Base-by-base conservation (phyloP, 768 basidiomycete species). In the Leccinum broughii region DNA sequence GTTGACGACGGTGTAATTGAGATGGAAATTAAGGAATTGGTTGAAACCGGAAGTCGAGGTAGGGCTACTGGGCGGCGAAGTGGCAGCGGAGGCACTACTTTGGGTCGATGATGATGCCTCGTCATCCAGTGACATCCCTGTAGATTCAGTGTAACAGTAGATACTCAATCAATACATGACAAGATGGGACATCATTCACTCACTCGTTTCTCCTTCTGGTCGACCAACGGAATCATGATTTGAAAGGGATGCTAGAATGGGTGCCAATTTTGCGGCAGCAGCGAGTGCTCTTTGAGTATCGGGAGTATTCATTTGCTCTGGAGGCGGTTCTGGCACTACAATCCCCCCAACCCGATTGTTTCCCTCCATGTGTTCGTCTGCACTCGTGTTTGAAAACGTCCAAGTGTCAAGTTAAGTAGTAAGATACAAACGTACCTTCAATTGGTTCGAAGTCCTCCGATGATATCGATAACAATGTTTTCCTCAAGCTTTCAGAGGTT, bases 401-500 rank as follows among this genome's bases (percentile, higher is more conserved):
- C 22, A 6, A 6, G 2, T 11, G 26, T 28, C 26, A 28, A 1
- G 26, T 5, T 28, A 28, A 28, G 26, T 28, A 28, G 4, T 28
- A 28, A 28, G 26, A 28, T 8, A 7, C 26, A 28, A 0, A 30
- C 30, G 4, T 55, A 62, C 61, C 15, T 51, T 54, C 51, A 11
- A 56, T 52, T 15, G 37, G 32, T 15, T 24, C 39, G 10, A 64
- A 2, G 3, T 64, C 9, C 1, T 17, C 26, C 3, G 46, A 13
- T 17, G 24, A 24, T 0, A 41, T 39, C 0, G 61, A 64, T 15
- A 64, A 6, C 3, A 59, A 32, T 0, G 9, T 3, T 37, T 57
- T 64, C 24, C 49, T 59, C 22, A 59, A 51, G 4, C 15, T 37
- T 3, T 59, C 52, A n/a, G 62, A 64, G 6, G 57, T 64, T 6